Percentiles rank a stretch among this genome's conserved stretches.
Conservation (phyloP, 2,329 filamentous ascomycete species). For the Phialophora chinensis region DNA sequence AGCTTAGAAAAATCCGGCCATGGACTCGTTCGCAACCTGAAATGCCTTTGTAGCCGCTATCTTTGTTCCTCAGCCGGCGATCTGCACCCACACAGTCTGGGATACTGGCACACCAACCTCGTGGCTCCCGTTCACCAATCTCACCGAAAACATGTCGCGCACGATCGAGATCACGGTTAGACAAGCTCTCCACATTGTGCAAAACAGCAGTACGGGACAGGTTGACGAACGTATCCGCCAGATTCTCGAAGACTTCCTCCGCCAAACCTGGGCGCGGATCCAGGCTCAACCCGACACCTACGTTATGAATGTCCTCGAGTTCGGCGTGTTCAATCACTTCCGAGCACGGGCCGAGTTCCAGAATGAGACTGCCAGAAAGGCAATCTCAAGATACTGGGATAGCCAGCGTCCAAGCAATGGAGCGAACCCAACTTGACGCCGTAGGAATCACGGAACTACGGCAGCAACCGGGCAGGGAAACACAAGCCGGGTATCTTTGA, state of each 20-base stretch:
- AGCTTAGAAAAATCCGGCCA: conserved; percentile 20
- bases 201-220: conserved; percentile 71
- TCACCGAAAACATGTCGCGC: conserved; percentile 38
- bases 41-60: conserved; percentile 12
- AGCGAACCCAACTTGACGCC: conserved; percentile 13
- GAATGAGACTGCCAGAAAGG: conserved; percentile 37
- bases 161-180: conserved; percentile 57
- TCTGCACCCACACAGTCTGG: background rate
- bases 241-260: conserved; percentile 69
- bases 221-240: conserved; percentile 67
- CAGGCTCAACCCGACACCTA: conserved; percentile 69
- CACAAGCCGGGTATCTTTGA: background rate
- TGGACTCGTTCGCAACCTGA: conserved; percentile 8
- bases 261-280: conserved; percentile 71
- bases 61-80: background rate
- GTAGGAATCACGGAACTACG: background rate
- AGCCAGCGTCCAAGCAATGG: conserved; percentile 24
- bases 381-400: conserved; percentile 38
- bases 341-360: conserved; percentile 35
- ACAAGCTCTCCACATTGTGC: conserved; percentile 75
- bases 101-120: background rate
- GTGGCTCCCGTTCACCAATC: background rate
- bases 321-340: conserved; percentile 74
- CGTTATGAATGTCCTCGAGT: conserved; percentile 76
- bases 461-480: background rate